These are phyloP conservation scores for Rhodomyrtus psidioides DNA, from an alignment of 441 rosid species.

Conservation along the genomic window DNA sequence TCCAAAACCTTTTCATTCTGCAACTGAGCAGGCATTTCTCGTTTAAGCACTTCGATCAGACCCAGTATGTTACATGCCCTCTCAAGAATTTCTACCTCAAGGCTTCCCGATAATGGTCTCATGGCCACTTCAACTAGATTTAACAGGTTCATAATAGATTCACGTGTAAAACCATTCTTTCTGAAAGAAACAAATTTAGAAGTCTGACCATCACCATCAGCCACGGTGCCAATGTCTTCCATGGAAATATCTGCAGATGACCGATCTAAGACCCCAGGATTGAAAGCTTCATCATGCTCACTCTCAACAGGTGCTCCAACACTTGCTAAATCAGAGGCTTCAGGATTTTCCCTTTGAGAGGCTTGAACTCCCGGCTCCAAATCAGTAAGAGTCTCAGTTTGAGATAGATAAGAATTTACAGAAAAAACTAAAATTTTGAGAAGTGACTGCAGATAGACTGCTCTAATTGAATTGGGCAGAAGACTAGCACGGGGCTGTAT, in stretches of 20 bases:
- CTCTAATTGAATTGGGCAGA: constrained; percentile 55
- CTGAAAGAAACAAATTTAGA: constrained; percentile 14
- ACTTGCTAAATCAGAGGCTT: constrained; percentile 11
- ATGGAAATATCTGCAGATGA: constrained; percentile 23
- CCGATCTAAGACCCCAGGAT: constrained; percentile 19
- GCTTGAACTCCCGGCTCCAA: constrained; percentile 12
- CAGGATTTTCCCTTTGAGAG: neutral
- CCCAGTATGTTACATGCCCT: constrained; percentile 63
- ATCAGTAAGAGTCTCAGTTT: constrained; percentile 20
- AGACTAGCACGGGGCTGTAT: constrained; percentile 82
- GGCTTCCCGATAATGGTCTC: constrained; percentile 38
- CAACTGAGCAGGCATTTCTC: constrained; percentile 21
- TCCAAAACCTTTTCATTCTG: constrained; percentile 13
- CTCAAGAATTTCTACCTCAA: constrained; percentile 83
- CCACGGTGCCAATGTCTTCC: constrained; percentile 13
- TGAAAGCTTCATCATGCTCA: constrained; percentile 19
- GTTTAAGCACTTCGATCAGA: constrained; percentile 43
- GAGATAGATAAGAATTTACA: constrained; percentile 30
- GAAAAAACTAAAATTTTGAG: constrained; percentile 59
- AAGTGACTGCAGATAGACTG: constrained; percentile 63
- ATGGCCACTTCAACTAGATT: constrained; percentile 42
- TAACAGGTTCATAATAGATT: constrained; percentile 42
- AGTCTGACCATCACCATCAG: constrained; percentile 6
- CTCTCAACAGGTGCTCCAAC: neutral
- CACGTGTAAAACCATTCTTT: constrained; percentile 23